Evolutionary conservation across 1,284 basidiomycete genomes (phyloP).

Genomic region (Macrocystidia cucumis): DNA sequence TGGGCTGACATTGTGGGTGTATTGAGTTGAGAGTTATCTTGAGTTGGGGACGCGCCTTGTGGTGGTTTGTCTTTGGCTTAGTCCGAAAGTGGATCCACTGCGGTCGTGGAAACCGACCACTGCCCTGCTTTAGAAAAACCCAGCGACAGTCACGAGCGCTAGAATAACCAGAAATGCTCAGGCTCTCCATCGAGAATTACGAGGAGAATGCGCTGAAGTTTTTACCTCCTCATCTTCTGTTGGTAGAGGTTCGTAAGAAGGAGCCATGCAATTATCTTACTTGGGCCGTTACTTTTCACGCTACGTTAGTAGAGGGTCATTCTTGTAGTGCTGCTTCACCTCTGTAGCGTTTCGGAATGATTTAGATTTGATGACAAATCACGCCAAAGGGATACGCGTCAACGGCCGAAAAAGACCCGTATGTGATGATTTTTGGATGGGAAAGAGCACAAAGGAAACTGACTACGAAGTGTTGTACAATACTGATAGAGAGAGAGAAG

Average conservation of each 20-base stretch:
- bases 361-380: too few relatives aligned
- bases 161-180: constrained; percentile 20
- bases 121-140: constrained; percentile 37
- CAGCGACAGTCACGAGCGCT: constrained; percentile 29
- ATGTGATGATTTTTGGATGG: too few relatives aligned
- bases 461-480: too few relatives aligned
- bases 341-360: too few relatives aligned
- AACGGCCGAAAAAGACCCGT: too few relatives aligned
- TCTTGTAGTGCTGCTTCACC: too few relatives aligned
- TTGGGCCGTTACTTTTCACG: too few relatives aligned
- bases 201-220: constrained; percentile 1
- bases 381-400: too few relatives aligned
- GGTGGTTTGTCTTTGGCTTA: constrained; percentile 8
- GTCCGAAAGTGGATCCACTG: constrained; percentile 7
- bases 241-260: constrained; percentile 13
- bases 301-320: too few relatives aligned
- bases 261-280: constrained; percentile 5
- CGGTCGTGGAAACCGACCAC: constrained; percentile 23
- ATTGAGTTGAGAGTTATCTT: constrained; percentile 10
- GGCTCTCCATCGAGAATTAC: constrained; percentile 4
- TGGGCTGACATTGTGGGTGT: constrained; percentile 16
- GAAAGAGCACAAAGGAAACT: too few relatives aligned
- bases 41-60: constrained; percentile 11
- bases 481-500: too few relatives aligned
- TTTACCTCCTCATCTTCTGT: constrained; percentile 10